Percentiles rank a stretch among this genome's conserved stretches.
Evolutionary conservation across 495 filamentous ascomycete species (phyloP).

Genomic region (Penicillium silybi): DNA sequence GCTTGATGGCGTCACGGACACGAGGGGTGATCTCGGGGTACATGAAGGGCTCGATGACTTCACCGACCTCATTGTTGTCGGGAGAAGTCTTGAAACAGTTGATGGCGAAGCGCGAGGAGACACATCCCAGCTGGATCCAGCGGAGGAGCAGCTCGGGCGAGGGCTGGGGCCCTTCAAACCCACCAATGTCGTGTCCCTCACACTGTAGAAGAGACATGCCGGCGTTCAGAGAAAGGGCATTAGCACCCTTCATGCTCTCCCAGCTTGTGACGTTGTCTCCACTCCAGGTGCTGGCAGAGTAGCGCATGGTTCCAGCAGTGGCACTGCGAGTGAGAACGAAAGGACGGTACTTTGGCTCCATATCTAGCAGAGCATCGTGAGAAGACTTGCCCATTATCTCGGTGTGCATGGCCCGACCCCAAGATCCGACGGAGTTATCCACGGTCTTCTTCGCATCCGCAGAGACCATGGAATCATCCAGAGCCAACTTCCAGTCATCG

Average conservation of each 20-base stretch:
- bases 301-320: slow-evolving; percentile 63
- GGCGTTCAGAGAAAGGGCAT: slow-evolving; percentile 61
- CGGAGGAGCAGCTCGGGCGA: slow-evolving; percentile 64
- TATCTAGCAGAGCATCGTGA: slow-evolving; percentile 56
- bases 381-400: slow-evolving; percentile 65
- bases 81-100: slow-evolving; percentile 70
- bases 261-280: slow-evolving; percentile 64
- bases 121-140: slow-evolving; percentile 66
- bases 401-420: slow-evolving; percentile 61
- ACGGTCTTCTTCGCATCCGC: slow-evolving; percentile 27
- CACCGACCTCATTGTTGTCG: slow-evolving; percentile 56
- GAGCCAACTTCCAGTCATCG: slow-evolving; percentile 58
- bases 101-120: slow-evolving; percentile 67
- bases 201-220: slow-evolving; percentile 63
- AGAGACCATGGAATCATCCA: slow-evolving; percentile 39
- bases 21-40: slow-evolving; percentile 58
- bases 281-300: slow-evolving; percentile 64
- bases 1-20: slow-evolving; percentile 59
- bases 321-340: slow-evolving; percentile 66
- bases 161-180: slow-evolving; percentile 67
- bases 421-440: slow-evolving; percentile 49
- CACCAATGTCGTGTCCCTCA: slow-evolving; percentile 68
- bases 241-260: slow-evolving; percentile 64
- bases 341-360: slow-evolving; percentile 52
- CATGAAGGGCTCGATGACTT: slow-evolving; percentile 72